Evolutionary conservation across 352 stramenopile genomes (phyloP).

Genomic region (Phytophthora cactorum): DNA sequence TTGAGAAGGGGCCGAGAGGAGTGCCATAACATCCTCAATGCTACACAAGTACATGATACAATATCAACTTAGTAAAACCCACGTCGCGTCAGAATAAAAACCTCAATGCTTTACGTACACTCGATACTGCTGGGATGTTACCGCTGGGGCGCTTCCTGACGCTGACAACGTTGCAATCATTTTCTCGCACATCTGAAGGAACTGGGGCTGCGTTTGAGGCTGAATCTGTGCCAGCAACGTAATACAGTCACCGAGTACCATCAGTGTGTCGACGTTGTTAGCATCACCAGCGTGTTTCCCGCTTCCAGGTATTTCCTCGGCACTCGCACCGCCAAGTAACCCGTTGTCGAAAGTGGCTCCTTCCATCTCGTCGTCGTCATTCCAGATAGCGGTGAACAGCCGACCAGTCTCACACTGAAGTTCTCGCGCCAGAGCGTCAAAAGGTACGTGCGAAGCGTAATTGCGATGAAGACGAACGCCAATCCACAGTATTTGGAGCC

Average conservation of each 20-base stretch:
- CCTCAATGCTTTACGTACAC: constrained; percentile 30
- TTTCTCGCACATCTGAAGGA: constrained; percentile 42
- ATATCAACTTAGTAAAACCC: constrained; percentile 4
- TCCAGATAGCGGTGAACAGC: constrained; percentile 26
- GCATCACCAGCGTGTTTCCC: constrained; percentile 18
- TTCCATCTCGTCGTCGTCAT: constrained; percentile 35
- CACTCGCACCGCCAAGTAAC: constrained; percentile 29
- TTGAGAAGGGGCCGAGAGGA: constrained; percentile 13
- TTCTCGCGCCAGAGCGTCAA: constrained; percentile 49
- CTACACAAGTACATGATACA: constrained; percentile 9
- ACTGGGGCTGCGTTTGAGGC: constrained; percentile 28
- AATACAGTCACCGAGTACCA: constrained; percentile 50
- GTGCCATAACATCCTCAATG: constrained; percentile 32
- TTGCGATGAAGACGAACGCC: constrained; percentile 48
- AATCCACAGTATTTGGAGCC: constrained; percentile 68
- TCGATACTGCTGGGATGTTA: constrained; percentile 33
- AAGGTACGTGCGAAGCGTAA: constrained; percentile 41
- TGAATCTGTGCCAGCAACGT: constrained; percentile 36
- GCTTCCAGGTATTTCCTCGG: constrained; percentile 21
- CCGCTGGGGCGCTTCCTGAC: constrained; percentile 20
- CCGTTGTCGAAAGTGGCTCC: constrained; percentile 50
- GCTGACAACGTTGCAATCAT: constrained; percentile 27
- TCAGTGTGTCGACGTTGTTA: constrained; percentile 39
- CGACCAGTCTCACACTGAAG: constrained; percentile 45
- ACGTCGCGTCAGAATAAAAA: background rate